Base-by-base conservation (phyloP, 495 filamentous ascomycete species). In the Monascus purpureus region DNA sequence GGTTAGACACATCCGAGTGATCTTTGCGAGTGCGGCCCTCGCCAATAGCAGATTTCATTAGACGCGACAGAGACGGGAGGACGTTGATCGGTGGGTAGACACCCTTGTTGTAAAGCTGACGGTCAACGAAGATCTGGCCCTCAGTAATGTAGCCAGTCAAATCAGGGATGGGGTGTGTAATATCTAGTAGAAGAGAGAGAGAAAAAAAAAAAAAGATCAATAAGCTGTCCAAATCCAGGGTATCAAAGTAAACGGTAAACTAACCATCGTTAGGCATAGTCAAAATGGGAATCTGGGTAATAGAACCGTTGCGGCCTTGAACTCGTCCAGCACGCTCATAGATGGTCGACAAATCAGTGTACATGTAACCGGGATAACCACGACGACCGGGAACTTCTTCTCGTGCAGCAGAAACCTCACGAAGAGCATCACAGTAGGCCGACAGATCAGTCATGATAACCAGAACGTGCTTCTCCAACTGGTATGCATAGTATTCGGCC, bases 321-420 rank as follows among this genome's bases (percentile, higher is more conserved):
- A 99, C 92, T 77, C 92, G 92, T 47, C 92, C 92, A 48, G 92
- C 92, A 65, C 92, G 85, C 59, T 99, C 92, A 65, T 99, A 99
- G 47, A 99, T 90, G 45, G 92, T 99, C 29, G 92, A 93, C 73
- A 99, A 80, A 77, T 99, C 92, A 35, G 92, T 99, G 69, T 99
- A 99, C 92, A 99, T 99, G 70, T 99, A 99, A 84, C 92, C 92
- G 31, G 92, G 92, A 67, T 93, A 99, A 68, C 92, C 92, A 72
- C 92, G 86, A 59, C 92, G 88, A 69, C 92, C 92, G 36, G 92
- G 92, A 26, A 99, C 92, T 81, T 99, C 92, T 72, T 99, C 92
- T 60, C 92, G 73, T 25, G 92, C 92, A 28, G 92, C 86, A 11
- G 92, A 99, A 25, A 95, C 87, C 58, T 95, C 92, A 62, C 92